Evolutionary conservation across 192 early-diverging fungal genomes (phyloP).

Genomic region (Gaertneriomyces sp.): DNA sequence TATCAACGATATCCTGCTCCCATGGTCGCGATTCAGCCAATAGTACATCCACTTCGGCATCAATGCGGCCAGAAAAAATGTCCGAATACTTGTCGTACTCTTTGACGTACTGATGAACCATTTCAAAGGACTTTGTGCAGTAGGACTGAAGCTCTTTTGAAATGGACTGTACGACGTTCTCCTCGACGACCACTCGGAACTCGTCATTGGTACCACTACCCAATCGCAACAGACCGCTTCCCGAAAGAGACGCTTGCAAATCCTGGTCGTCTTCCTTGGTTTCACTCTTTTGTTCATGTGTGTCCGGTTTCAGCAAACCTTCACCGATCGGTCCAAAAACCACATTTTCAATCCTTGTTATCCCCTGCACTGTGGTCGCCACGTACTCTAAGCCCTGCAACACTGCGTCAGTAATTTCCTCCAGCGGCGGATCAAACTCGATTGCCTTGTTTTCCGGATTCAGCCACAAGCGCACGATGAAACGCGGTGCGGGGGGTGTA

Average conservation of each 20-base stretch:
- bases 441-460: slow-evolving; percentile 31
- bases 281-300: no score
- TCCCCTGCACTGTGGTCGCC: slow-evolving; percentile 43
- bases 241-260: no score
- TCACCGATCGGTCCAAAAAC: slow-evolving; percentile 36
- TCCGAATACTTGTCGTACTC: slow-evolving; percentile 44
- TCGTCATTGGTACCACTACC: slow-evolving; percentile 9
- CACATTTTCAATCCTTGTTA: slow-evolving; percentile 45
- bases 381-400: slow-evolving; percentile 48
- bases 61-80: slow-evolving; percentile 37
- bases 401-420: slow-evolving; percentile 48
- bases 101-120: slow-evolving; percentile 42
- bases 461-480: slow-evolving; percentile 45
- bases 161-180: slow-evolving; percentile 29
- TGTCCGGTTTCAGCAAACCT: background rate
- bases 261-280: no score
- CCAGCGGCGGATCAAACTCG: slow-evolving; percentile 52
- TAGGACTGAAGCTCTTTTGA: slow-evolving; percentile 33
- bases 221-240: no score
- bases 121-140: slow-evolving; percentile 40
- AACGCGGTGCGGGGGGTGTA: slow-evolving; percentile 35
- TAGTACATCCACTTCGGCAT: slow-evolving; percentile 35
- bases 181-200: slow-evolving; percentile 38
- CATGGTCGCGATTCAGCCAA: slow-evolving; percentile 48
- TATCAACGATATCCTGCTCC: slow-evolving; percentile 52